phyloP scores from a whole-genome alignment of 345 rosid species.

The Hibiscus mutabilis region DNA sequence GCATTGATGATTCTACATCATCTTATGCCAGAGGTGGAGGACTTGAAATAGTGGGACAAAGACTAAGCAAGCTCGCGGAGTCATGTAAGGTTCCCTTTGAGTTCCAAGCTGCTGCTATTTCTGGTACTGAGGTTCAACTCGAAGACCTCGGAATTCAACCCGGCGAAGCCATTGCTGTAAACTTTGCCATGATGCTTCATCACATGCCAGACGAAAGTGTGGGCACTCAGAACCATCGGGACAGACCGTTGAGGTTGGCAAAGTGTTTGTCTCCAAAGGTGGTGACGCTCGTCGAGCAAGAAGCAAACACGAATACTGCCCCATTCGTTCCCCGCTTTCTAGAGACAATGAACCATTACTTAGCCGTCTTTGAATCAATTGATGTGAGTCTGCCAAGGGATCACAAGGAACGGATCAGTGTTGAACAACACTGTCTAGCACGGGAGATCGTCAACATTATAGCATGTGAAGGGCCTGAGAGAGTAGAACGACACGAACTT shows the following conservation, averaged over 20 bases:
- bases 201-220: constrained; percentile 97
- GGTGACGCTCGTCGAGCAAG: constrained; percentile 86
- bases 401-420: constrained; percentile 71
- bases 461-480: constrained; percentile 89
- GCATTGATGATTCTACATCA: constrained; percentile 79
- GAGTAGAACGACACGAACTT: constrained; percentile 85
- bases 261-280: constrained; percentile 73
- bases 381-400: constrained; percentile 71
- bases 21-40: constrained; percentile 88
- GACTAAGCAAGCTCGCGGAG: constrained; percentile 67
- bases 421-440: constrained; percentile 96
- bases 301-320: constrained; percentile 77
- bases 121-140: constrained; percentile 53
- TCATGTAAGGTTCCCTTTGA: constrained; percentile 69
- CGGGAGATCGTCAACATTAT: constrained; percentile 84
- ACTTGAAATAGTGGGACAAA: constrained; percentile 64
- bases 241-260: constrained; percentile 63
- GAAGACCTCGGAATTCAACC: constrained; percentile 56
- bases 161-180: constrained; percentile 75
- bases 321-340: constrained; percentile 64
- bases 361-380: constrained; percentile 68
- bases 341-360: constrained; percentile 64
- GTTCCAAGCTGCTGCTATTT: constrained; percentile 51
- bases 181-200: constrained; percentile 74
- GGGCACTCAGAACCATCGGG: constrained; percentile 75